Evolutionary conservation across 768 basidiomycete species (phyloP).

Genomic region (Hortiboletus campestris): DNA sequence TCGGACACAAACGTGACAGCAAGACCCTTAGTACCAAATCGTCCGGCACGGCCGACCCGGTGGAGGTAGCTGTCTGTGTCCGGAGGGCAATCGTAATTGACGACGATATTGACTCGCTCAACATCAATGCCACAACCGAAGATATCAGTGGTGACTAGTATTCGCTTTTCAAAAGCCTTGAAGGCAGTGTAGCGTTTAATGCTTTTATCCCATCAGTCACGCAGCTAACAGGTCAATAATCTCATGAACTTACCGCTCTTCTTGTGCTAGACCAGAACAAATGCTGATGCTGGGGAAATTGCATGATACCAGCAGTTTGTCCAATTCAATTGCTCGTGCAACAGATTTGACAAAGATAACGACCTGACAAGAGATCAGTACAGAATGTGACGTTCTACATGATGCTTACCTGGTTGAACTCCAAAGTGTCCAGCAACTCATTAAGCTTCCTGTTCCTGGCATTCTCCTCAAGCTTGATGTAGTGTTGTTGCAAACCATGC

Average conservation of each 20-base stretch:
- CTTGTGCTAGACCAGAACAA: conserved; percentile 91
- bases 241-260: conserved; percentile 75
- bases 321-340: conserved; percentile 92
- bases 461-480: conserved; percentile 92
- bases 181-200: conserved; percentile 96
- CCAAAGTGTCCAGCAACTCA: conserved; percentile 89
- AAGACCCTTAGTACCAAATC: conserved; percentile 99
- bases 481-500: conserved; percentile 98
- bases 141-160: conserved; percentile 97
- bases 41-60: conserved; percentile 97
- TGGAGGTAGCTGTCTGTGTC: conserved; percentile 99
- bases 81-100: conserved; percentile 97
- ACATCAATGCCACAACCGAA: conserved; percentile 99
- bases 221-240: background rate
- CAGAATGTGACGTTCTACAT: background rate
- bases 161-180: conserved; percentile 99
- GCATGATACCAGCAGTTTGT: conserved; percentile 93
- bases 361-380: conserved; percentile 54
- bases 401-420: conserved; percentile 88
- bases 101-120: conserved; percentile 98
- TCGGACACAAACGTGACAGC: conserved; percentile 97
- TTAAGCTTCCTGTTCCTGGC: conserved; percentile 97
- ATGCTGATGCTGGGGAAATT: conserved; percentile 98
- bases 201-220: conserved; percentile 40
- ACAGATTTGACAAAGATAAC: conserved; percentile 99